Evolutionary conservation across 345 rosid species (phyloP), one percentile per base, ranked within the genome.

Genomic region (Trapa incisa): DNA sequence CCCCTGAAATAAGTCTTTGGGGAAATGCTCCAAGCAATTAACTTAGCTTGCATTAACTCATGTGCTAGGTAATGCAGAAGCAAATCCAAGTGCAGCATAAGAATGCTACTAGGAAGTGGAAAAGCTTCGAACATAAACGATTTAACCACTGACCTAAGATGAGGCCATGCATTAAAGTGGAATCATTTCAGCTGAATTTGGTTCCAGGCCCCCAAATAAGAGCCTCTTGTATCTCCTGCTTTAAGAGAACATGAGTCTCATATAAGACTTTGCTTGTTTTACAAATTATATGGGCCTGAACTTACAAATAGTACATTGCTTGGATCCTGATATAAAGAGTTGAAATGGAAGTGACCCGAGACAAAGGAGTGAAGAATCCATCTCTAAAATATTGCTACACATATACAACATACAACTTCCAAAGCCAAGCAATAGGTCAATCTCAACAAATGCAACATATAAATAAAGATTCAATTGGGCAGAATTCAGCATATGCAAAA

Each of bases 131-230:
- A 76, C 77, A 74, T 88, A 90, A 90, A 85, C 92, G 60, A 54
- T 43, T 85, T 80, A 85, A 85, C 73, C 82, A 91, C 97, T 93
- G 96, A 90, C 97, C 97, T 90, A 90, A 88, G 87, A 84, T 88
- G 97, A 88, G 89, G 97, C 96, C 98, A 93, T 85, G 89, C 81
- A 85, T 81, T 83, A 81, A 86, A 86, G 92, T 88, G 94, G 92
- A 82, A 84, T 88, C 97, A 93, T 90, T 90, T 90, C 91, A 88
- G 86, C 96, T 80, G 96, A 83, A 80, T 76, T 85, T 85, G 89
- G 91, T 87, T 87, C 88, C 93, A 86, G 96, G 92, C 87, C 86
- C 87, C 85, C 87, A 86, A 83, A 85, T 81, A 91, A 92, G 98
- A 92, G 97, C 97, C 96, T 79, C 94, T 85, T 72, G 88, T 79